Percentiles rank a stretch among this genome's conserved stretches.
These are phyloP conservation scores for Podospora australis DNA, from an alignment of 495 filamentous ascomycete species.

Conservation along the genomic window DNA sequence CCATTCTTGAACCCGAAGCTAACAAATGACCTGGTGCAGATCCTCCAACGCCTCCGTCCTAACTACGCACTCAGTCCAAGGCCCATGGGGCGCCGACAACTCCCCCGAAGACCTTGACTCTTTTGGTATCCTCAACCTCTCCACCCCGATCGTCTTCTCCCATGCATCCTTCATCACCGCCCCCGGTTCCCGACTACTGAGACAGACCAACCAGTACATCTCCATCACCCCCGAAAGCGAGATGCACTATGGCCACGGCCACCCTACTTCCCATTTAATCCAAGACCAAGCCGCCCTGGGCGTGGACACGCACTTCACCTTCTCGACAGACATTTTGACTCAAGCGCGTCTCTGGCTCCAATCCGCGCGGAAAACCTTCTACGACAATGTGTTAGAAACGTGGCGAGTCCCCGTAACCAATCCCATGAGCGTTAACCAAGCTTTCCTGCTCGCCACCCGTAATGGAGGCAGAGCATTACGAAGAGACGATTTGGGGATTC, in stretches of 20 bases:
- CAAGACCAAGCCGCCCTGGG: slow-evolving; percentile 39
- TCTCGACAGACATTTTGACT: slow-evolving; percentile 36
- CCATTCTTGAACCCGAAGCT: neutral
- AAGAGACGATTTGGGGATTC: slow-evolving; percentile 39
- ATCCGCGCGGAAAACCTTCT: slow-evolving; percentile 23
- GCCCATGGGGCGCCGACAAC: slow-evolving; percentile 30
- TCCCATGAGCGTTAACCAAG: slow-evolving; percentile 42
- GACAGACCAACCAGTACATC: slow-evolving; percentile 32
- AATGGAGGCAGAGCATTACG: slow-evolving; percentile 41
- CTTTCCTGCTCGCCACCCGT: slow-evolving; percentile 44
- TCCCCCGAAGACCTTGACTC: slow-evolving; percentile 27
- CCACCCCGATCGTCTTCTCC: slow-evolving; percentile 36
- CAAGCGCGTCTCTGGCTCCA: slow-evolving; percentile 44
- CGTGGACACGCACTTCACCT: slow-evolving; percentile 43
- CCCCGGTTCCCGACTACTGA: slow-evolving; percentile 25
- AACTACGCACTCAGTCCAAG: slow-evolving; percentile 29
- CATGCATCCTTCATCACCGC: slow-evolving; percentile 31
- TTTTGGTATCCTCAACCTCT: slow-evolving; percentile 26
- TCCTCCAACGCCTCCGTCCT: slow-evolving; percentile 26
- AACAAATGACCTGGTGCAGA: neutral
- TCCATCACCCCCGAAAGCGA: slow-evolving; percentile 43
- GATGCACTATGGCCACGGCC: slow-evolving; percentile 38
- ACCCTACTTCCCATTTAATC: slow-evolving; percentile 29
- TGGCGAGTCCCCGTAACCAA: slow-evolving; percentile 35
- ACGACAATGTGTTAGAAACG: slow-evolving; percentile 25